Evolutionary conservation across 2,329 filamentous ascomycete genomes (phyloP).

Genomic region (Pseudogymnoascus sp.): DNA sequence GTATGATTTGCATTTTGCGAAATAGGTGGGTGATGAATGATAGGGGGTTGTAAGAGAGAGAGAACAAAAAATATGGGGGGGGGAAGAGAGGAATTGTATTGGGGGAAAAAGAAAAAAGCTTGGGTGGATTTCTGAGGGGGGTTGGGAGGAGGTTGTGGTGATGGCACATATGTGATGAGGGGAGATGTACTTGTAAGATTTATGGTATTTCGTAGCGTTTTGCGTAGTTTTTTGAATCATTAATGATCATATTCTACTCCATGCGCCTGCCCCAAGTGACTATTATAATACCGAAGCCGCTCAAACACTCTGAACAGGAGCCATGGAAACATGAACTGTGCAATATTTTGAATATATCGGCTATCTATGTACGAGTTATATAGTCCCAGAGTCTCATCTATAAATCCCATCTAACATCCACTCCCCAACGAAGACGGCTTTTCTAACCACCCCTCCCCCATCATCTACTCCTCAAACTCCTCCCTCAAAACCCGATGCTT

Average conservation of each 20-base stretch:
- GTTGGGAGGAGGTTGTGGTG: not conserved
- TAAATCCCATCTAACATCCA: not conserved
- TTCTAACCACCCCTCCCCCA: not conserved
- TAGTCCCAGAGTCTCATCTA: not conserved
- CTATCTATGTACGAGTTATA: not conserved
- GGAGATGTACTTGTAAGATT: not conserved
- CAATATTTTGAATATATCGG: not conserved
- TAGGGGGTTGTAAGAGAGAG: too few species aligned
- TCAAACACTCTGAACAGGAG: not conserved
- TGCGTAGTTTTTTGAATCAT: not conserved
- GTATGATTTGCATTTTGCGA: slow-evolving; percentile 97
- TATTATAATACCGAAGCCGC: not conserved
- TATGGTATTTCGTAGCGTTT: not conserved
- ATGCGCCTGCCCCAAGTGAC: not conserved
- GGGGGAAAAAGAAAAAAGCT: not conserved
- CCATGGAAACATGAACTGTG: not conserved
- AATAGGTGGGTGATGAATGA: slow-evolving; percentile 44
- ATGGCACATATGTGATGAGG: not conserved
- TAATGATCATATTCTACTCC: not conserved
- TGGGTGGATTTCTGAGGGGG: not conserved
- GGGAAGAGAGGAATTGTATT: not conserved
- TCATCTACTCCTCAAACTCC: not conserved
- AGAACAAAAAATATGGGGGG: too few species aligned
- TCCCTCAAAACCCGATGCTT: slow-evolving; percentile 34
- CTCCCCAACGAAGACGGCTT: too few species aligned